Percentiles rank a stretch among this genome's conserved stretches.
Conservation (phyloP, 768 basidiomycete species). For the Trametes gibbosa region DNA sequence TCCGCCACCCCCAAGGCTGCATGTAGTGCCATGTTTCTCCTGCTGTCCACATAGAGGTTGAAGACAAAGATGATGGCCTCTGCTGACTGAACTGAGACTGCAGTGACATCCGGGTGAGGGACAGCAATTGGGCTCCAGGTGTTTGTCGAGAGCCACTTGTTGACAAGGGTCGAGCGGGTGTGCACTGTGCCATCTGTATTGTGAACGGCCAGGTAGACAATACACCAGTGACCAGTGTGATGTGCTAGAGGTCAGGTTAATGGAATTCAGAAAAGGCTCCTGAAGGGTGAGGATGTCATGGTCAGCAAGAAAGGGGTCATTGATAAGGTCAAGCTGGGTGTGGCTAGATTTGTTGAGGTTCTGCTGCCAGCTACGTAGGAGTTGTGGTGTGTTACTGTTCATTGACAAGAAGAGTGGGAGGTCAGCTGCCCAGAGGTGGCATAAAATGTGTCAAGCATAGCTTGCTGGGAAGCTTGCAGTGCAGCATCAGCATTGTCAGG, state of each 20-base stretch:
- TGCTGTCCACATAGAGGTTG: slow-evolving; percentile 41
- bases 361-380: background rate
- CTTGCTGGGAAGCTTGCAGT: background rate
- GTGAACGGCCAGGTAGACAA: slow-evolving; percentile 28
- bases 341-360: background rate
- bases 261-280: slow-evolving; percentile 33
- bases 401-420: background rate
- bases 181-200: background rate
- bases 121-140: slow-evolving; percentile 10
- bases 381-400: background rate
- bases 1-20: slow-evolving; percentile 1
- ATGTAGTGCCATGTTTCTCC: slow-evolving; percentile 20
- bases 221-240: slow-evolving; percentile 13
- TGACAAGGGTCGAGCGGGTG: slow-evolving; percentile 18
- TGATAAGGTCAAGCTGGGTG: background rate
- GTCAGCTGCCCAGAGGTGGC: background rate
- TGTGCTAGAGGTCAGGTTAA: slow-evolving; percentile 16
- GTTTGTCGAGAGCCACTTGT: slow-evolving; percentile 8
- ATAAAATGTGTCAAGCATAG: background rate
- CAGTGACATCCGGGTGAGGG: no score
- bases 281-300: background rate
- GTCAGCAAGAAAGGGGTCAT: background rate
- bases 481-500: background rate
- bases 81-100: slow-evolving; percentile 29
- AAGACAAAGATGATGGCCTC: slow-evolving; percentile 27